Percentiles rank a stretch among this genome's conserved stretches.
Conservation (phyloP, 192 early-diverging fungal species). For the Coemansia aciculifera region DNA sequence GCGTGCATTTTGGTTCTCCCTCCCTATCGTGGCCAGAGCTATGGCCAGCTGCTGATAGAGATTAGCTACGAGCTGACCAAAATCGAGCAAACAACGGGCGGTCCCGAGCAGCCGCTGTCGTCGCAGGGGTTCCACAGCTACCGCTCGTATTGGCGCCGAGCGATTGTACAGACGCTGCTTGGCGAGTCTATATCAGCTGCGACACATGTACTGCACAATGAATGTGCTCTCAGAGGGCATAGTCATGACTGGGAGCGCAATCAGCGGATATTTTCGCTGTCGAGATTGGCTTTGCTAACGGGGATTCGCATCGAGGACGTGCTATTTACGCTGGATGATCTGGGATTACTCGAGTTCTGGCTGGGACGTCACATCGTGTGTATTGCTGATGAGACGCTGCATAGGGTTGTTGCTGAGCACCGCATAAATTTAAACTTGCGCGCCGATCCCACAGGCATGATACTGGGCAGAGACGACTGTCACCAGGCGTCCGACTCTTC, state of each 20-base stretch:
- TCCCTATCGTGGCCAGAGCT: conserved; percentile 81
- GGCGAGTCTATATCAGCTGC: conserved; percentile 35
- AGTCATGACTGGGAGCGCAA: conserved; percentile 19
- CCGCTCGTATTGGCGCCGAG: conserved; percentile 79
- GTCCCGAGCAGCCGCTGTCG: conserved; percentile 87
- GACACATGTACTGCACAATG: conserved; percentile 11
- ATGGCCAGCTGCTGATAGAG: conserved; percentile 87
- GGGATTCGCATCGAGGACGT: conserved; percentile 74
- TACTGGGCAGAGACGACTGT: conserved; percentile 11
- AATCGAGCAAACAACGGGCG: conserved; percentile 68
- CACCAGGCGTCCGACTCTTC: neutral
- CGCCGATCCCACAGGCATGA: conserved; percentile 34
- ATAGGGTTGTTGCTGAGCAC: conserved; percentile 24
- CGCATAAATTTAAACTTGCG: conserved; percentile 39
- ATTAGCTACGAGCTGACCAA: conserved; percentile 88
- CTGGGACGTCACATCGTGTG: conserved; percentile 46
- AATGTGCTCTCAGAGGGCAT: neutral
- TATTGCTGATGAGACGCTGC: conserved; percentile 42
- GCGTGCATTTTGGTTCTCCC: conserved; percentile 90
- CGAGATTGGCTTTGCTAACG: conserved; percentile 57
- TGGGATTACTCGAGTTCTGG: conserved; percentile 65
- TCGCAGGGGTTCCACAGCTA: conserved; percentile 81
- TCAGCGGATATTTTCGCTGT: conserved; percentile 49
- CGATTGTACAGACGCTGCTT: conserved; percentile 59
- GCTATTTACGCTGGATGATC: conserved; percentile 61